Evolutionary conservation across 192 early-diverging fungal genomes (phyloP).

Genomic region (Mortierella claussenii): DNA sequence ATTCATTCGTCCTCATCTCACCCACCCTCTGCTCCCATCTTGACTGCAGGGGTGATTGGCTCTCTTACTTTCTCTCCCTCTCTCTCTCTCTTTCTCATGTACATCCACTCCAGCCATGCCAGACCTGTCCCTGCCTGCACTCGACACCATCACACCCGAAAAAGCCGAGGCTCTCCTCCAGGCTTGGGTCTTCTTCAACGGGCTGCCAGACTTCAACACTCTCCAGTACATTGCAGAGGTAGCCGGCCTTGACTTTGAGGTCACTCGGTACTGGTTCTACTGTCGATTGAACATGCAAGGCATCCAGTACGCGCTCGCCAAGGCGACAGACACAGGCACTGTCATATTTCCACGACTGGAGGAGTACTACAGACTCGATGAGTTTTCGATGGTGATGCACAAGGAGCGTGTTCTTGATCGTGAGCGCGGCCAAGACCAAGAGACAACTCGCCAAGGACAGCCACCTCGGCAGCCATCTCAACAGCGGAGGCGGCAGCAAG

Average conservation of each 20-base stretch:
- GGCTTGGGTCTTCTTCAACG: conserved; percentile 6
- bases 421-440: background rate
- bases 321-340: background rate
- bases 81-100: too few relatives aligned
- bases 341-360: conserved; percentile 1
- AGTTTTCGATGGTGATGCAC: background rate
- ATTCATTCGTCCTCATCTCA: too few relatives aligned
- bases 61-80: too few relatives aligned
- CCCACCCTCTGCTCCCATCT: too few relatives aligned
- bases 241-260: background rate
- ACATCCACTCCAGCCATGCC: too few relatives aligned
- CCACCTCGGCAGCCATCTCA: too few relatives aligned
- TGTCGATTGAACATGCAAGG: conserved; percentile 11
- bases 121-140: background rate
- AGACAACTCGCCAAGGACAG: background rate
- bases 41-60: too few relatives aligned
- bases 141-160: background rate
- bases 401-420: background rate
- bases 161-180: background rate
- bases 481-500: too few relatives aligned
- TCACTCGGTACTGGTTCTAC: conserved; percentile 20
- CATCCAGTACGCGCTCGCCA: conserved; percentile 8
- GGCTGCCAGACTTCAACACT: conserved; percentile 10
- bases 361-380: conserved; percentile 6
- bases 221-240: background rate